These are phyloP conservation scores for Macrolepiota fuliginosa DNA, from an alignment of 768 basidiomycete species.

Conservation along the genomic window DNA sequence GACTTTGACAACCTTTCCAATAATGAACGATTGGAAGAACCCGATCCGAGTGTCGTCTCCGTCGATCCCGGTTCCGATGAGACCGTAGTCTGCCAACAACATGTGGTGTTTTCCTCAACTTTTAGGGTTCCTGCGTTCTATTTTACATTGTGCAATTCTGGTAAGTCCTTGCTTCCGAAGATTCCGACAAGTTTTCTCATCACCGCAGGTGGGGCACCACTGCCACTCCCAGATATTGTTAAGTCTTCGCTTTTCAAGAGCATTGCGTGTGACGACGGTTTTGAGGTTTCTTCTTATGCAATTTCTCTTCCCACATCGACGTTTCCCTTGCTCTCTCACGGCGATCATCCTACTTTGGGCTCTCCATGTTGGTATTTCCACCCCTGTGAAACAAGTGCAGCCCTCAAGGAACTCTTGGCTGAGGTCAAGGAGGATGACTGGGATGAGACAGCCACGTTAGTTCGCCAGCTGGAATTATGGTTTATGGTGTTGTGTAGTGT, in stretches of 20 bases:
- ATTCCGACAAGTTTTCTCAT: constrained; percentile 15
- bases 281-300: constrained; percentile 50
- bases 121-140: constrained; percentile 85
- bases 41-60: constrained; percentile 34
- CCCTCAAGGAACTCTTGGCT: constrained; percentile 66
- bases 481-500: constrained; percentile 69
- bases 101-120: constrained; percentile 72
- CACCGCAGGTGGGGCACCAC: constrained; percentile 57
- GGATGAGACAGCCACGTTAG: constrained; percentile 27
- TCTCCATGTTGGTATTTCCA: constrained; percentile 84
- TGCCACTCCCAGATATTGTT: constrained; percentile 55
- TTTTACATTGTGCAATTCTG: constrained; percentile 64
- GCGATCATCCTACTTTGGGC: constrained; percentile 80
- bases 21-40: constrained; percentile 26
- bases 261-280: constrained; percentile 34
- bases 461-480: constrained; percentile 73
- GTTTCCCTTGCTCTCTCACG: constrained; percentile 81
- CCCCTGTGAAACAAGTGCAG: constrained; percentile 73
- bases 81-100: constrained; percentile 53
- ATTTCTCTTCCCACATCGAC: constrained; percentile 47
- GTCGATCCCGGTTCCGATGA: constrained; percentile 19
- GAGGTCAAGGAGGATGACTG: constrained; percentile 36
- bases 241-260: constrained; percentile 58
- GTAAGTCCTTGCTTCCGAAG: constrained; percentile 45
- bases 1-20: constrained; percentile 15